Percentiles rank a stretch among this genome's conserved stretches.
phyloP scores from a whole-genome alignment of 2,329 filamentous ascomycete species.

The Sphaceloma murrayae region DNA sequence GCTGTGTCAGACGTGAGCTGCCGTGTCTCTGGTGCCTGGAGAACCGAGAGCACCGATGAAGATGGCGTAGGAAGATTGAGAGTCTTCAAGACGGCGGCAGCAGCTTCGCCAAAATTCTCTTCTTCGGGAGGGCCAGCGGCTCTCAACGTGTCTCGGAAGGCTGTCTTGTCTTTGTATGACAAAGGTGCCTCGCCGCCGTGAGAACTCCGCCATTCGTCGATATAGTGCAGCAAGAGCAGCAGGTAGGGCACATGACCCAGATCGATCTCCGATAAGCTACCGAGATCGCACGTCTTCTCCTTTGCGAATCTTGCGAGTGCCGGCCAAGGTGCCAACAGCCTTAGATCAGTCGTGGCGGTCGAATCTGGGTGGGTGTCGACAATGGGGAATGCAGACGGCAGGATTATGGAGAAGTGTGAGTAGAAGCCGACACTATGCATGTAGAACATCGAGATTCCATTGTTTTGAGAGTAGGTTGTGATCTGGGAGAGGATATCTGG shows the following conservation, averaged over 20 bases:
- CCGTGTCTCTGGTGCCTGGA: slow-evolving; percentile 57
- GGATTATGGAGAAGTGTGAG: slow-evolving; percentile 70
- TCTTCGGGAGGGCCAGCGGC: slow-evolving; percentile 65
- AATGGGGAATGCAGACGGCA: slow-evolving; percentile 76
- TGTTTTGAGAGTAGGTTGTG: slow-evolving; percentile 41
- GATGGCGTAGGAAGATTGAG: slow-evolving; percentile 60
- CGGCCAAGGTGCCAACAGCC: slow-evolving; percentile 76
- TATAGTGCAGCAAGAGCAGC: slow-evolving; percentile 68
- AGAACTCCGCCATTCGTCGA: slow-evolving; percentile 65
- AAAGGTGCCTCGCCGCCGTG: slow-evolving; percentile 61
- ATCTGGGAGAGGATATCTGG: slow-evolving; percentile 43
- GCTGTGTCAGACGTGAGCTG: slow-evolving; percentile 41
- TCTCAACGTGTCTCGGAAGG: slow-evolving; percentile 64
- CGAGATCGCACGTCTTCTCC: slow-evolving; percentile 51
- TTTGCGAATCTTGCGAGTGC: slow-evolving; percentile 61
- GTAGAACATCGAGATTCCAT: slow-evolving; percentile 65
- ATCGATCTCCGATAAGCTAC: slow-evolving; percentile 18
- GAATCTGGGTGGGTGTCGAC: slow-evolving; percentile 93
- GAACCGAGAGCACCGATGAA: slow-evolving; percentile 64
- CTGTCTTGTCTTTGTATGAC: slow-evolving; percentile 75
- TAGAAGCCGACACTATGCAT: slow-evolving; percentile 89
- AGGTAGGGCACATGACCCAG: slow-evolving; percentile 87
- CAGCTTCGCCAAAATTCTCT: slow-evolving; percentile 94
- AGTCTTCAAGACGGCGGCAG: slow-evolving; percentile 78
- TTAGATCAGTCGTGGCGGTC: slow-evolving; percentile 72